Evolutionary conservation across 2,329 filamentous ascomycete genomes (phyloP), one percentile per base, ranked within the genome.

Genomic region (Orbilia quercus): DNA sequence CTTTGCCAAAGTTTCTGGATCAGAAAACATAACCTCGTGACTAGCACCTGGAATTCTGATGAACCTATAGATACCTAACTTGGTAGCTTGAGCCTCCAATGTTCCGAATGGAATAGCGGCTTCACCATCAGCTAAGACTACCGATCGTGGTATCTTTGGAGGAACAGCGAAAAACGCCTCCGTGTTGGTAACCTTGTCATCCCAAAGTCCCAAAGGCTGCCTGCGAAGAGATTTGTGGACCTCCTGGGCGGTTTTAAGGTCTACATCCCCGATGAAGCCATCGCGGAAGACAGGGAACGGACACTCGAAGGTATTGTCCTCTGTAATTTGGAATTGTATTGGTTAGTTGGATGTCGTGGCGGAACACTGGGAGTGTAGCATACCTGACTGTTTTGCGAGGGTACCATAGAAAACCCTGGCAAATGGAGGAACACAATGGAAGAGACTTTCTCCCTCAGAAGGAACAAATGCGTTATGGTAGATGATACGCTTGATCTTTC

Each of bases 221-320:
- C 42, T 31, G 5, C 59, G 60, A 16, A 72, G 53, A 18, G 42
- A 54, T 12, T 54, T 28, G 47, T 65, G 38, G 2, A 20, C 53
- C 2, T 44, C 59, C 20, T 54, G 7, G 1, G 38, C 67, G 11
- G 40, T 28, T 34, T 59, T 34, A 4, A 53, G 11, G 5, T 63
- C 62, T 16, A 47, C 59, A 11, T 72, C 67, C 11, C 53, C 53
- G 2, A 72, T 72, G 38, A 72, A 60, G 2, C 45, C 23, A 16
- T 72, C 67, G 18, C 67, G 67, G 53, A 72, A 72, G 23, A 72
- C 16, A 1, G 59, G 59, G 45, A 65, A 60, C 2, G 59, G 67
- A 12, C 44, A 59, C 2, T 55, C 44, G 25, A 72, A 65, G 5
- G 53, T 51, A n/a, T 50, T 60, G 20, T 65, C 50, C 5, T 45